Conservation (phyloP, 768 basidiomycete genomes). For the Lepiota venenata region DNA sequence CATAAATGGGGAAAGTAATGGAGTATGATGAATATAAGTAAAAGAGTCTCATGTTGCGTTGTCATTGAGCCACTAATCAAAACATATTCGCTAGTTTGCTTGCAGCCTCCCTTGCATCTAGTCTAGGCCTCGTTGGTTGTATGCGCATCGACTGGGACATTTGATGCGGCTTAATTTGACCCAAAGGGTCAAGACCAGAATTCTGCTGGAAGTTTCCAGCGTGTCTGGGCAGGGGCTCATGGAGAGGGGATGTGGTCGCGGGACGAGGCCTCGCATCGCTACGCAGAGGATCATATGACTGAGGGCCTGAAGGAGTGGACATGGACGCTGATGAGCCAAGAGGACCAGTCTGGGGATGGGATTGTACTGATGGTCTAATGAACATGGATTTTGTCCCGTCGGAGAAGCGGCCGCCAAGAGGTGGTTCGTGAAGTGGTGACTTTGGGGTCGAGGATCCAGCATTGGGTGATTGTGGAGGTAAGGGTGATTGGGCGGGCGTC, state of each 20-base stretch:
- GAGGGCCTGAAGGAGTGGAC: constrained; percentile 22
- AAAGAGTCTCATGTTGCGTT: not conserved
- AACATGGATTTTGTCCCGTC: constrained; percentile 86
- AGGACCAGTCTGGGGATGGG: constrained; percentile 29
- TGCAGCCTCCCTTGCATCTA: constrained; percentile 85
- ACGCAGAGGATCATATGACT: constrained; percentile 34
- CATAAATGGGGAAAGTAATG: no score
- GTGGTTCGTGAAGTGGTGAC: constrained; percentile 39
- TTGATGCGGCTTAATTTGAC: constrained; percentile 51
- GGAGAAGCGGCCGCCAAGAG: constrained; percentile 60
- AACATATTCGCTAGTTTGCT: constrained; percentile 92
- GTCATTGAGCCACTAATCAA: constrained; percentile 24
- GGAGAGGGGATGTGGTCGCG: constrained; percentile 28
- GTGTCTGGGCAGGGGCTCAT: constrained; percentile 18
- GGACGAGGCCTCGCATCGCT: constrained; percentile 28
- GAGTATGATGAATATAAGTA: not conserved
- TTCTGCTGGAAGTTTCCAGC: constrained; percentile 23
- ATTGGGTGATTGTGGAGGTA: constrained; percentile 38
- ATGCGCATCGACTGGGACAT: constrained; percentile 76
- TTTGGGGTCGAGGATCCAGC: constrained; percentile 52
- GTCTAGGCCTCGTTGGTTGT: constrained; percentile 63
- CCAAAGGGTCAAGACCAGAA: constrained; percentile 56
- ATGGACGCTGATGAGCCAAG: constrained; percentile 33
- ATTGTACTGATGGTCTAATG: constrained; percentile 45
- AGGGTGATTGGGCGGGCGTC: constrained; percentile 2